Evolutionary conservation across 306 rosid species (phyloP).

Genomic region (Ammopiptanthus mongolicus): DNA sequence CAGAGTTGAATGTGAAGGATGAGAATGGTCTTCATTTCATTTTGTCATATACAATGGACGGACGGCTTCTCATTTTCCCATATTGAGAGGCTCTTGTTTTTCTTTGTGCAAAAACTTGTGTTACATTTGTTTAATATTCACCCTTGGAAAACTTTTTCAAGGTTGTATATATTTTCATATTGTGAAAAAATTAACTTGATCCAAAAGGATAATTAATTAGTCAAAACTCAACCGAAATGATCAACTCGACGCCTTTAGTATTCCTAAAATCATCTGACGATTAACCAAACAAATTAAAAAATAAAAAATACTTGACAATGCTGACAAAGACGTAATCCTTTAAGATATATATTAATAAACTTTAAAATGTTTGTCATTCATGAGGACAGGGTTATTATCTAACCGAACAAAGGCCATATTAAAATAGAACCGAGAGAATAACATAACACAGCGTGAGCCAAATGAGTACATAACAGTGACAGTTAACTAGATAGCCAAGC

Average conservation of each 20-base stretch:
- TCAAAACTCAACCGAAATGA: neutral
- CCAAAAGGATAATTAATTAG: neutral
- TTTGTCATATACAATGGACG: too few relatives aligned
- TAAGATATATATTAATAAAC: neutral
- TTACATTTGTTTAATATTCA: neutral
- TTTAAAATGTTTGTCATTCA: neutral
- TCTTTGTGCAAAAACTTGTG: neutral
- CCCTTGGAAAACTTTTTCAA: neutral
- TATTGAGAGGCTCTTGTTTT: neutral
- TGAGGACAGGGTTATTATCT: neutral
- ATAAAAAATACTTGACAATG: neutral
- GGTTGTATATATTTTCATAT: neutral
- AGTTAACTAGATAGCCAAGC: neutral
- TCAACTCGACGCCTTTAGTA: neutral
- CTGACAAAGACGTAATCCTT: neutral
- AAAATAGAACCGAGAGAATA: neutral
- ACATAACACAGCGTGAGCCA: neutral
- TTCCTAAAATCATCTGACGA: neutral
- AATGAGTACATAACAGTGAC: neutral
- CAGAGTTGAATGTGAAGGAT: too few relatives aligned
- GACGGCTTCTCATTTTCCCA: too few relatives aligned
- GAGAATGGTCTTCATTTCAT: too few relatives aligned
- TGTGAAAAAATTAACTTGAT: neutral
- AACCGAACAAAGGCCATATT: neutral
- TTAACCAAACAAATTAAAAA: too few relatives aligned